Evolutionary conservation across 345 rosid genomes (phyloP).

Genomic region (Ceriops zippeliana): DNA sequence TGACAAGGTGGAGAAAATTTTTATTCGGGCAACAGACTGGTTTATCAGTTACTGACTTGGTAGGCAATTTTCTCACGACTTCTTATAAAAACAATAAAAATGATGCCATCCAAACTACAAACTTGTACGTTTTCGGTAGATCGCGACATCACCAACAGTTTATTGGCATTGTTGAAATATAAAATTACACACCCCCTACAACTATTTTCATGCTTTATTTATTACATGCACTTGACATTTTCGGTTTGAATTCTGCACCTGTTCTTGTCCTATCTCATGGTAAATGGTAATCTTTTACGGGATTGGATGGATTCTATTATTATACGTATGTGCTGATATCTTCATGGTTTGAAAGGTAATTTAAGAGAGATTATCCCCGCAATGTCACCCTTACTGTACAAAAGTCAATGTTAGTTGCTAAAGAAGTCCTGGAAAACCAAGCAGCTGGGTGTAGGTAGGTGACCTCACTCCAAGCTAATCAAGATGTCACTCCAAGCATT

Average conservation of each 20-base stretch:
- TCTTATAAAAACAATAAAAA: not conserved
- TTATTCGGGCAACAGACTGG: slow-evolving; percentile 5
- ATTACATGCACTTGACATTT: not conserved
- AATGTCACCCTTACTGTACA: not conserved
- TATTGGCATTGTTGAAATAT: not conserved
- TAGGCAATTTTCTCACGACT: slow-evolving; percentile 3
- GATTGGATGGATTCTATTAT: too few species aligned
- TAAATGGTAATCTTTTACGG: too few species aligned
- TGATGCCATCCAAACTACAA: slow-evolving; percentile 11
- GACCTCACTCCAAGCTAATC: slow-evolving; percentile 22
- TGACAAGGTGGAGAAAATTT: slow-evolving; percentile 25
- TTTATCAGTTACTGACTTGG: slow-evolving; percentile 14
- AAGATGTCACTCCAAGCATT: too few species aligned
- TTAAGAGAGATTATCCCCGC: too few species aligned
- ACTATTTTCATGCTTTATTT: not conserved
- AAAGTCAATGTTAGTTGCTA: not conserved
- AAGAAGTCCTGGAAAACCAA: not conserved
- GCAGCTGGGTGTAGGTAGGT: slow-evolving; percentile 12
- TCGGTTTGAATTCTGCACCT: too few species aligned
- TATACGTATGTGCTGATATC: too few species aligned
- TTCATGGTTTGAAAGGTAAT: not conserved
- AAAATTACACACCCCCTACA: not conserved
- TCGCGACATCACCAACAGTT: slow-evolving; percentile 9
- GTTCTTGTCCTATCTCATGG: too few species aligned
- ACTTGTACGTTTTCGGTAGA: slow-evolving; percentile 2